Evolutionary conservation across 345 rosid genomes (phyloP).

Genomic region (Eucalyptus albens): DNA sequence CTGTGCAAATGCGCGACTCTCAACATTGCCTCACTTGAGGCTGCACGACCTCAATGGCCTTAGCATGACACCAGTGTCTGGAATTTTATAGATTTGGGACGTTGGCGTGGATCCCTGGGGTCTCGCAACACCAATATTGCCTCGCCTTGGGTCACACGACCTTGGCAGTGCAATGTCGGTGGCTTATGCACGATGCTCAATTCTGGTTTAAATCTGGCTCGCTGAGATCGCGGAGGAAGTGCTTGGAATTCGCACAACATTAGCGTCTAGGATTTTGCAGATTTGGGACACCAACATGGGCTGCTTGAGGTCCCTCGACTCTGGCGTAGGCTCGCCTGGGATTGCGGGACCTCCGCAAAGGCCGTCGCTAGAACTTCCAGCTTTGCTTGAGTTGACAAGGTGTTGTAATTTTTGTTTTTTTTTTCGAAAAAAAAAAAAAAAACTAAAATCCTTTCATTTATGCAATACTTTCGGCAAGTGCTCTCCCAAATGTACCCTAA

Average conservation of each 20-base stretch:
- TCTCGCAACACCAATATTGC: neutral
- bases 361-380: neutral
- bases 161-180: neutral
- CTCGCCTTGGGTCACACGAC: neutral
- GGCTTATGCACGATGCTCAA: neutral
- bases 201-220: neutral
- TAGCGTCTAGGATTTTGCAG: neutral
- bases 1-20: accelerated
- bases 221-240: neutral
- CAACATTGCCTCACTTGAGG: neutral
- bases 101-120: neutral
- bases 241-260: neutral
- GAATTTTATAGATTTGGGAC: neutral
- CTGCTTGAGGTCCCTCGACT: neutral
- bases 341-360: neutral
- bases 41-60: neutral
- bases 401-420: neutral
- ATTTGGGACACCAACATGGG: neutral
- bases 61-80: neutral
- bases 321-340: neutral
- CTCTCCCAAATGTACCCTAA: neutral
- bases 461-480: neutral
- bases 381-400: neutral
- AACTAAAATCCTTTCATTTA: neutral
- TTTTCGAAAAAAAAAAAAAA: too few species aligned